These are phyloP conservation scores for Sabuloglossum arenarium DNA, from an alignment of 495 filamentous ascomycete genomes.

Conservation along the genomic window DNA sequence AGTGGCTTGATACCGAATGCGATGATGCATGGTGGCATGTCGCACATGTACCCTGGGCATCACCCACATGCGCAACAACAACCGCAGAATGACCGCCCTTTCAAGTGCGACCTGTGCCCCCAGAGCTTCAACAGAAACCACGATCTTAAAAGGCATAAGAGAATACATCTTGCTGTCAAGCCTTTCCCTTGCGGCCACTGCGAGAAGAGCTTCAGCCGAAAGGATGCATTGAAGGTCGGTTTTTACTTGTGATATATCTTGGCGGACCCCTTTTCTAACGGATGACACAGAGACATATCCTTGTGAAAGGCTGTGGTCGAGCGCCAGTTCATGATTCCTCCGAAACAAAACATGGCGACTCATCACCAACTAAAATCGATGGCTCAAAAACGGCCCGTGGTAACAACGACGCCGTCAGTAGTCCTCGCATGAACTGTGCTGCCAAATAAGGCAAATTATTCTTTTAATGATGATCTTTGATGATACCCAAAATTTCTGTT, in stretches of 20 bases:
- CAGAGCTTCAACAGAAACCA: slow-evolving; percentile 95
- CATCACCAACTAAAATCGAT: slow-evolving; percentile 3
- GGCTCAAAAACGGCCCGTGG: background rate
- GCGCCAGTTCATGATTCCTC: background rate
- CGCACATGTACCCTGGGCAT: slow-evolving; percentile 28
- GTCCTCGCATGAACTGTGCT: background rate
- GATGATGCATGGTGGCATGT: slow-evolving; percentile 19
- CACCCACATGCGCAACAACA: slow-evolving; percentile 24
- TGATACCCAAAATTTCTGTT: background rate
- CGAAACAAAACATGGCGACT: slow-evolving; percentile 1
- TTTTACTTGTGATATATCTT: slow-evolving; percentile 3
- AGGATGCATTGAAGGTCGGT: slow-evolving; percentile 88
- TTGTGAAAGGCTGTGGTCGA: slow-evolving; percentile 83
- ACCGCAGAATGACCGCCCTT: slow-evolving; percentile 59
- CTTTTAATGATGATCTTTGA: background rate
- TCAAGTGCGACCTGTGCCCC: slow-evolving; percentile 82
- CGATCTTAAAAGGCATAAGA: slow-evolving; percentile 85
- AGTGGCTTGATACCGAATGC: slow-evolving; percentile 18
- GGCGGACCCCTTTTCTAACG: background rate
- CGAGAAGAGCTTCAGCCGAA: slow-evolving; percentile 91
- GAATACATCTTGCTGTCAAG: slow-evolving; percentile 89
- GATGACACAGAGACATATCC: slow-evolving; percentile 55
- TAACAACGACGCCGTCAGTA: background rate
- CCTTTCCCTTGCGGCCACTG: slow-evolving; percentile 83
- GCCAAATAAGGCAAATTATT: background rate